phyloP scores from a whole-genome alignment of 192 early-diverging fungal genomes.

The Mortierella antarctica region DNA sequence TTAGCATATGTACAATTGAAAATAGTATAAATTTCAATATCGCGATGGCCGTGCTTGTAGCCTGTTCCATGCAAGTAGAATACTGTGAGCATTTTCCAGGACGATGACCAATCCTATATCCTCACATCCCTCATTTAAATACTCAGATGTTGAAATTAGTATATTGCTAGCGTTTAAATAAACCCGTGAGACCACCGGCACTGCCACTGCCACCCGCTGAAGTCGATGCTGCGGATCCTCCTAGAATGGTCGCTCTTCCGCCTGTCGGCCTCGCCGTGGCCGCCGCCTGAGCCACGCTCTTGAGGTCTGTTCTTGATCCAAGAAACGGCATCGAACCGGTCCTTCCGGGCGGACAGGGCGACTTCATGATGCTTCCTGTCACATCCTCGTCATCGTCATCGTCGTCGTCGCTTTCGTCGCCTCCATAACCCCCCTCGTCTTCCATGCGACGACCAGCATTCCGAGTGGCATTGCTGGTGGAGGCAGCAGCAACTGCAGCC shows the following conservation, averaged over 20 bases:
- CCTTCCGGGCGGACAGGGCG: slow-evolving; percentile 40
- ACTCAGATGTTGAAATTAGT: no score
- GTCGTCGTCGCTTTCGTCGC: slow-evolving; percentile 8
- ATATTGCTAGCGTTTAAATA: no score
- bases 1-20: no score
- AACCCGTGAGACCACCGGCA: no score
- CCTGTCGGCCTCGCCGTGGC: neutral
- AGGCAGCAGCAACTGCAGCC: neutral
- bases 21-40: no score
- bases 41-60: no score
- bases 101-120: no score
- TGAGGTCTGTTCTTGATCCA: slow-evolving; percentile 21
- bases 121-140: no score
- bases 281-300: slow-evolving; percentile 17
- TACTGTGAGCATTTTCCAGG: no score
- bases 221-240: no score
- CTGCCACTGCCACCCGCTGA: no score
- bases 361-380: slow-evolving; percentile 16
- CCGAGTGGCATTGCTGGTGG: neutral
- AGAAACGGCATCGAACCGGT: neutral
- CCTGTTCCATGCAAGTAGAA: no score
- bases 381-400: slow-evolving; percentile 33
- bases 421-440: neutral
- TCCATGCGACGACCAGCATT: neutral
- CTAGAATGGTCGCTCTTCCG: neutral